Percentiles rank a stretch among this genome's conserved stretches.
phyloP scores from a whole-genome alignment of 2,329 filamentous ascomycete species.

The Trichophyton mentagrophytes region DNA sequence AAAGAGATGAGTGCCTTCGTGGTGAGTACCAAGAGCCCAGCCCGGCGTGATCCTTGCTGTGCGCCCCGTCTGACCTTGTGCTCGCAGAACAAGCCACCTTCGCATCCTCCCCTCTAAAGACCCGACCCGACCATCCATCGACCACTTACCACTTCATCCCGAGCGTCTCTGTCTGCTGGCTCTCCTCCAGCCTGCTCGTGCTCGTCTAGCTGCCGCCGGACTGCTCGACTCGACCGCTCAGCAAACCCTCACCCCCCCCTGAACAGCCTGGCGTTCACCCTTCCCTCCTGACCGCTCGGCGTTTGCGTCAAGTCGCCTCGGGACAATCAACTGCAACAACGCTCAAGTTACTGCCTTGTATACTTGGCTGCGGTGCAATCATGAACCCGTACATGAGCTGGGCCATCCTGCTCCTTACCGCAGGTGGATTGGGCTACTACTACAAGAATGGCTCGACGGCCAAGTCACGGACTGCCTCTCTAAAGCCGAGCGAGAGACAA shows the following conservation, averaged over 20 bases:
- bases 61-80: background rate
- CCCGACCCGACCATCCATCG: background rate
- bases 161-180: too few relatives aligned
- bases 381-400: conserved; percentile 36
- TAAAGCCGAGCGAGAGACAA: conserved; percentile 25
- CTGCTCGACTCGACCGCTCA: background rate
- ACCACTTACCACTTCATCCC: too few relatives aligned
- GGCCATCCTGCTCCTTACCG: conserved; percentile 32
- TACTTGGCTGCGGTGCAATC: background rate
- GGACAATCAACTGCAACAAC: background rate
- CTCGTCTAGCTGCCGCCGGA: background rate
- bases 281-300: background rate
- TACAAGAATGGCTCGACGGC: conserved; percentile 26
- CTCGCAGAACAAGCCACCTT: conserved; percentile 2
- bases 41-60: background rate
- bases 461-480: conserved; percentile 19
- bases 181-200: background rate
- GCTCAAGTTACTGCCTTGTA: background rate
- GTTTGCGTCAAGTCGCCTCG: background rate
- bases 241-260: background rate
- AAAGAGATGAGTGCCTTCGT: background rate
- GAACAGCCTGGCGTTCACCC: background rate
- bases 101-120: background rate
- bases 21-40: background rate
- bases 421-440: conserved; percentile 31